These are phyloP conservation scores for Lactarius sanguifluus DNA, from an alignment of 768 basidiomycete genomes.

Conservation along the genomic window DNA sequence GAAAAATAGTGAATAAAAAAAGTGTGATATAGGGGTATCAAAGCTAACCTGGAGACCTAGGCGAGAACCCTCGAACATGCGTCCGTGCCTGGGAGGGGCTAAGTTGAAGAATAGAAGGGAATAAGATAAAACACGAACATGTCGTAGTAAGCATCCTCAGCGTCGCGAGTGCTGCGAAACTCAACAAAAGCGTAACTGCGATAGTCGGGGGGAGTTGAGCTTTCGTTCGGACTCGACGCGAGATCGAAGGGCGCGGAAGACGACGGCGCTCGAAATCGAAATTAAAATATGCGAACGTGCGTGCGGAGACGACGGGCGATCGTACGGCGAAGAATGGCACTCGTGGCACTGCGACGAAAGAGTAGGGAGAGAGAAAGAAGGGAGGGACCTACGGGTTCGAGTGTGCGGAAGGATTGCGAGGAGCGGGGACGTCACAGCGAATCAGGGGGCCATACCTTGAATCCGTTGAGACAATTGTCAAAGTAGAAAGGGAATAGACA, in stretches of 20 bases:
- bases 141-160: slow-evolving; percentile 81
- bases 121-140: slow-evolving; percentile 48
- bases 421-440: slow-evolving; percentile 88
- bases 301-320: slow-evolving; percentile 28
- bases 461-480: slow-evolving; percentile 39
- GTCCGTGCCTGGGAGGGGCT: slow-evolving; percentile 59
- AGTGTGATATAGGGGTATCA: background rate
- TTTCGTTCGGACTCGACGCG: slow-evolving; percentile 40
- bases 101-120: background rate
- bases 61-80: slow-evolving; percentile 69
- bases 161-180: slow-evolving; percentile 74
- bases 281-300: slow-evolving; percentile 21
- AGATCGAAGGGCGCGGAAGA: slow-evolving; percentile 31
- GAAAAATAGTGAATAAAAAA: background rate
- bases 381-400: slow-evolving; percentile 76
- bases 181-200: slow-evolving; percentile 87
- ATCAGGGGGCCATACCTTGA: slow-evolving; percentile 66
- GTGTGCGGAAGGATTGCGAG: slow-evolving; percentile 70
- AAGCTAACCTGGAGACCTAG: slow-evolving; percentile 68
- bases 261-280: slow-evolving; percentile 32
- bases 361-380: slow-evolving; percentile 25
- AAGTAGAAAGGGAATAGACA: background rate
- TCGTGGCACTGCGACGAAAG: slow-evolving; percentile 32
- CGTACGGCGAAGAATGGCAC: slow-evolving; percentile 29
- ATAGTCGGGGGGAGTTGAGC: slow-evolving; percentile 55